Evolutionary conservation across 1,284 basidiomycete species (phyloP).

Genomic region (Veloboletus limbatus): DNA sequence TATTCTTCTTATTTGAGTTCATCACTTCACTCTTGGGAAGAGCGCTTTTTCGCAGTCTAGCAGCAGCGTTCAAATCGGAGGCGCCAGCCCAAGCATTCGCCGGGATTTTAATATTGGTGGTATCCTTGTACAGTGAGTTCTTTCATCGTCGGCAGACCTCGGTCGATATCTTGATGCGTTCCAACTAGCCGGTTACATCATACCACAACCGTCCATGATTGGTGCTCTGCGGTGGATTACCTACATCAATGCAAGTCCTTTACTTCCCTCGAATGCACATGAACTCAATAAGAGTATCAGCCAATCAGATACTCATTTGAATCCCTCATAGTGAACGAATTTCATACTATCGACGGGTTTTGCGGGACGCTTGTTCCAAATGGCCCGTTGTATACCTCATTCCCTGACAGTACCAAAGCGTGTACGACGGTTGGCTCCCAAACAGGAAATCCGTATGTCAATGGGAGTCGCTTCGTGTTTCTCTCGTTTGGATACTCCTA

Average conservation of each 20-base stretch:
- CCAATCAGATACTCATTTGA: slow-evolving; percentile 53
- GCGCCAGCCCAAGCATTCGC: slow-evolving; percentile 60
- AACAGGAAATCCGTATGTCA: slow-evolving; percentile 20
- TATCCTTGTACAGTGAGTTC: slow-evolving; percentile 45
- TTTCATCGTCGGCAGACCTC: not conserved
- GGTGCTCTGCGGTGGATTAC: slow-evolving; percentile 64
- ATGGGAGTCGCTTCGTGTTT: slow-evolving; percentile 36
- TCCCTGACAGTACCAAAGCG: slow-evolving; percentile 54
- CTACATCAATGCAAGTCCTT: slow-evolving; percentile 52
- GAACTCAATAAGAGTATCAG: slow-evolving; percentile 24
- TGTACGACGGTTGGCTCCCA: slow-evolving; percentile 49
- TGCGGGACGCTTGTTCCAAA: slow-evolving; percentile 45
- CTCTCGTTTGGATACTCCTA: slow-evolving; percentile 63
- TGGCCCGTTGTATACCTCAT: slow-evolving; percentile 52
- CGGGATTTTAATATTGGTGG: slow-evolving; percentile 49
- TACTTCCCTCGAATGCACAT: not conserved
- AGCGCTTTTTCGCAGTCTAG: slow-evolving; percentile 57
- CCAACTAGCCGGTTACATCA: slow-evolving; percentile 38
- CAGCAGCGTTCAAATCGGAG: slow-evolving; percentile 50
- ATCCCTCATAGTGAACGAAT: slow-evolving; percentile 54
- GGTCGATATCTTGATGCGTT: not conserved
- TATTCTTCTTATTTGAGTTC: slow-evolving; percentile 52
- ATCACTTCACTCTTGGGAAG: slow-evolving; percentile 57
- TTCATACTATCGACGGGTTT: slow-evolving; percentile 42
- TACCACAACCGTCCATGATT: slow-evolving; percentile 58